Evolutionary conservation across 2,329 filamentous ascomycete species (phyloP), one percentile per base, ranked within the genome.

Genomic region (Microcyclosporella mali): DNA sequence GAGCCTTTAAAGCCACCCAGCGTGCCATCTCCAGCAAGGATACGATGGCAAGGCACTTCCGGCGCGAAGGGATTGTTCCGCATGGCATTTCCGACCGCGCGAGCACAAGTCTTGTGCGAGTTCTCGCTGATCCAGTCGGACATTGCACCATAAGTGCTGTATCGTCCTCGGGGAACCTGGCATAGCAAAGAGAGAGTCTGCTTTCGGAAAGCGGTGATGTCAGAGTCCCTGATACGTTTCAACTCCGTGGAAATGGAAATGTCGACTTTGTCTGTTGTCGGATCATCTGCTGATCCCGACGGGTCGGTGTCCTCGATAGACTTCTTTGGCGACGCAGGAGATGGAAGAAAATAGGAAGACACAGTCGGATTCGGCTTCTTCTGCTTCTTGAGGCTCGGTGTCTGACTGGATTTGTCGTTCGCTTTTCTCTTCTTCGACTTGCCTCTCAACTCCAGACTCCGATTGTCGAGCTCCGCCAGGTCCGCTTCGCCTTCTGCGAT

Each of bases 1-100:
- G 65, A 62, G 11, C 74, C 74, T 29, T 70, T 67, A 53, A 76
- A 77, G 9, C 74, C 74, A 12, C 74, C 72, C 15, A 77, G 59
- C 6, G 60, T 53, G 10, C 61, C 60, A 37, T 60, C 60, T 12
- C 54, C 54, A 11, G 63, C 62, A 36, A 66, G 41, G 4, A 65
- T 59, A 2, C 67, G 53, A 47, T 70, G 67, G 37, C 67, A 70
- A 1, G 67, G 67, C 4, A 70, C 66, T 14, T 63, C 59, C 1
- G 67, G 67, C 6, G 67, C 66, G 34, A 67, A 69, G 0, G 66
- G 65, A 39, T 69, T 69, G 39, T 64, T 65, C 12, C 66, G 55
- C 53, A 70, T 62, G 0, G 65, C 66, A 32, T 60, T 65, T 2
- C 67, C 67, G 2, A 70, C 62, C 2, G 66, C 66, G 29, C 67